Percentiles rank a stretch among this genome's conserved stretches.
These are phyloP conservation scores for Puccinia triticina DNA, from an alignment of 1,284 basidiomycete species.

Conservation along the genomic window DNA sequence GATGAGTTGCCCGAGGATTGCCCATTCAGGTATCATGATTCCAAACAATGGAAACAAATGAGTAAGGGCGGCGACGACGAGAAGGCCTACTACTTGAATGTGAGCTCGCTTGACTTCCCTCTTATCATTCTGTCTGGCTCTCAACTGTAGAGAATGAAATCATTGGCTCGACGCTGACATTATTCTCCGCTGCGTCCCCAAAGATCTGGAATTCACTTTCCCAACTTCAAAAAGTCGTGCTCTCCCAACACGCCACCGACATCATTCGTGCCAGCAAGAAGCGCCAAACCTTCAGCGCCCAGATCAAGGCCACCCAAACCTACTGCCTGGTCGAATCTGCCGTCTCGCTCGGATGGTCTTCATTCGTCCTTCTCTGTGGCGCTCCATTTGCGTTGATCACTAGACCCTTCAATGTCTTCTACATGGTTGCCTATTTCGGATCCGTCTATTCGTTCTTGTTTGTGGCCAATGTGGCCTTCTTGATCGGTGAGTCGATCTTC, in stretches of 20 bases:
- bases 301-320: conserved; percentile 28
- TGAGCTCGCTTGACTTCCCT: background rate
- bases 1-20: conserved; percentile 26
- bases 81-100: conserved; percentile 40
- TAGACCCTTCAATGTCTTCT: conserved; percentile 38
- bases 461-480: conserved; percentile 36
- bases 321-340: conserved; percentile 30
- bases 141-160: background rate
- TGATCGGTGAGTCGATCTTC: conserved; percentile 24
- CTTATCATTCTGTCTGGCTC: background rate
- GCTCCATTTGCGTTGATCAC: conserved; percentile 32
- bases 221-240: conserved; percentile 36
- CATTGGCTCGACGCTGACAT: background rate
- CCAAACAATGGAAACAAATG: conserved; percentile 32
- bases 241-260: conserved; percentile 42
- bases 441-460: conserved; percentile 29
- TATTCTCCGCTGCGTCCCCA: background rate
- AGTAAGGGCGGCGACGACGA: conserved; percentile 44
- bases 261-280: conserved; percentile 16
- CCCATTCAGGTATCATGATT: conserved; percentile 44
- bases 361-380: conserved; percentile 20
- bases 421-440: conserved; percentile 36
- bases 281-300: background rate
- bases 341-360: conserved; percentile 1
- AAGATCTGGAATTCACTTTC: conserved; percentile 40